Conservation (phyloP, 768 basidiomycete species). For the Auriscalpium microsporum region DNA sequence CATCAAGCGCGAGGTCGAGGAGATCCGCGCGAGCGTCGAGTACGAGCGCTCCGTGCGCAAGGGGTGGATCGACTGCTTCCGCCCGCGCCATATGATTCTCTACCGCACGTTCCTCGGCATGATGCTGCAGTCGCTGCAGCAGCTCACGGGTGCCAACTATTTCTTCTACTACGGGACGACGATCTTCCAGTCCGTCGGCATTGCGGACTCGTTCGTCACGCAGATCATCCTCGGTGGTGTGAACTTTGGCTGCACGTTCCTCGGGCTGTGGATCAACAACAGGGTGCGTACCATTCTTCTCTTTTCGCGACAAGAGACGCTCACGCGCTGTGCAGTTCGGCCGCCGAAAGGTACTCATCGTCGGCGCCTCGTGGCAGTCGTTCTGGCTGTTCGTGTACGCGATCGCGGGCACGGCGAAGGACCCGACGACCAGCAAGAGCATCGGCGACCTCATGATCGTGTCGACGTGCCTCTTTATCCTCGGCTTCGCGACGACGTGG, state of each 20-base stretch:
- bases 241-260: conserved; percentile 65
- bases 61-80: conserved; percentile 68
- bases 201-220: conserved; percentile 55
- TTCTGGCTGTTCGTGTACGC: conserved; percentile 68
- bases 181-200: conserved; percentile 58
- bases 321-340: conserved; percentile 39
- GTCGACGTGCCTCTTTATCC: conserved; percentile 61
- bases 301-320: not conserved
- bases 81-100: conserved; percentile 41
- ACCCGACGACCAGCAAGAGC: conserved; percentile 36
- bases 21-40: conserved; percentile 45
- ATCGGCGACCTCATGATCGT: conserved; percentile 48
- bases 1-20: conserved; percentile 40
- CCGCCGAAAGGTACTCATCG: conserved; percentile 52
- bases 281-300: conserved; percentile 26
- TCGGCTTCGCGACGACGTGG: conserved; percentile 66
- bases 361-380: conserved; percentile 64
- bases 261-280: conserved; percentile 68
- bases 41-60: conserved; percentile 36
- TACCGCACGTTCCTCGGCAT: conserved; percentile 61
- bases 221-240: conserved; percentile 73
- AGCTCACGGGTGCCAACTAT: conserved; percentile 64
- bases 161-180: conserved; percentile 63
- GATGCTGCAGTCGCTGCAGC: conserved; percentile 61
- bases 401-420: conserved; percentile 56